phyloP scores from a whole-genome alignment of 2,329 filamentous ascomycete species.

The Colletotrichum zoysiae region DNA sequence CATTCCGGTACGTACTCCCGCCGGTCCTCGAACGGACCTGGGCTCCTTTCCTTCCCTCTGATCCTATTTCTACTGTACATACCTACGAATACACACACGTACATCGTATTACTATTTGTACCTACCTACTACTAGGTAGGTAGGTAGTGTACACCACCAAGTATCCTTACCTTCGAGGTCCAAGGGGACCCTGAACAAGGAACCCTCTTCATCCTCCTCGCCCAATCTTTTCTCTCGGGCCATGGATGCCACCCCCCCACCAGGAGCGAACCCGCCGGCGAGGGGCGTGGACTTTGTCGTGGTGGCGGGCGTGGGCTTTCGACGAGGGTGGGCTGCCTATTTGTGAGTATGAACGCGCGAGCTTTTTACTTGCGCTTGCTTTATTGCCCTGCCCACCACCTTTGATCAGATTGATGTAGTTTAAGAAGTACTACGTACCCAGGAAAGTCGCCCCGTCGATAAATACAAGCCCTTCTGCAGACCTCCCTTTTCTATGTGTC shows the following conservation, averaged over 20 bases:
- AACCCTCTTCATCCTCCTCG: slow-evolving; percentile 14
- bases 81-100: too few relatives aligned
- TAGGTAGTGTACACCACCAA: background rate
- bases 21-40: slow-evolving; percentile 12
- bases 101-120: too few relatives aligned
- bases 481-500: slow-evolving; percentile 29
- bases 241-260: slow-evolving; percentile 21
- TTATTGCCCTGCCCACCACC: slow-evolving; percentile 28
- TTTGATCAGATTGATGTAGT: slow-evolving; percentile 31
- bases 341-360: slow-evolving; percentile 34
- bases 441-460: slow-evolving; percentile 26
- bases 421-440: slow-evolving; percentile 29
- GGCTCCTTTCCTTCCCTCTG: slow-evolving; percentile 14
- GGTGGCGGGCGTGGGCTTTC: slow-evolving; percentile 1
- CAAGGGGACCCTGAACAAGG: slow-evolving; percentile 41
- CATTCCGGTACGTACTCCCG: slow-evolving; percentile 18
- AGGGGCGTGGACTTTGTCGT: slow-evolving; percentile 17
- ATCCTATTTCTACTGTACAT: slow-evolving; percentile 11
- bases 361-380: slow-evolving; percentile 33
- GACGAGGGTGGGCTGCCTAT: slow-evolving; percentile 35
- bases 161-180: slow-evolving; percentile 36
- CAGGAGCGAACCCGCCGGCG: slow-evolving; percentile 15
- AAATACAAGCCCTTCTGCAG: slow-evolving; percentile 41
- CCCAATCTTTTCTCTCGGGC: slow-evolving; percentile 23
- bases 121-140: too few relatives aligned